Base-by-base conservation (phyloP, 352 stramenopile genomes). In the Globisporangium echinulatum region DNA sequence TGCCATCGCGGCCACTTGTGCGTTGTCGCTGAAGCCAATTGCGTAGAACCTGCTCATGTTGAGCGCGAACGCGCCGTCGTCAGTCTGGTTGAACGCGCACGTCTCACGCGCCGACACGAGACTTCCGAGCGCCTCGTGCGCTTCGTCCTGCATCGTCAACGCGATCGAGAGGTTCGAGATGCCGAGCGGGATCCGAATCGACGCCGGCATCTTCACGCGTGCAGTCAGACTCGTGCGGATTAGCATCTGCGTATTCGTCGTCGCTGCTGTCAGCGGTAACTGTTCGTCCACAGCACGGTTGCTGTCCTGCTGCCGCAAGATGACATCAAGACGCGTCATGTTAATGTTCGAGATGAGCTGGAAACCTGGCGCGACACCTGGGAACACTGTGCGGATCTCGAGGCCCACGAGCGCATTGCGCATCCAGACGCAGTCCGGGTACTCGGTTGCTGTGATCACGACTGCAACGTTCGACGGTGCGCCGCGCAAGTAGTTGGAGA, bases 21-120 rank as follows among this genome's bases (percentile, higher is more conserved):
- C 49, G 9, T 58, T 36, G 11, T 64, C 67, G 5, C 66, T 37
- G 56, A 92, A 88, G 15, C 67, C 61, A 49, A 92, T 77, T 14
- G 78, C 66, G 52, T 92, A 92, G 53, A 70, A 89, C 9, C 74
- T 60, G 11, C 64, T 79, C 82, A 92, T 90, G 46, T 92, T 89
- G 46, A 92, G 67, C 3, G 72, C 75, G 55, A 92, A 92, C 14
- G 71, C 69, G 13, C 77, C 79, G 40, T 57, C 72, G 11, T 74
- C 68, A 6, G 69, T 58, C 56, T 88, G 79, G 53, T 87, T 85
- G 59, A 82, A 92, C 39, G 85, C 64, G 51, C 82, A 92, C 1
- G 49, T 48, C 54, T 92, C 82, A 17, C 77, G 68, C 4, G 54
- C 63, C 36, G 80, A 89, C 13, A 69, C 63, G 10, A 92, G 65